Conservation (phyloP, 352 stramenopile species). For the Phytophthora agathidicida region DNA sequence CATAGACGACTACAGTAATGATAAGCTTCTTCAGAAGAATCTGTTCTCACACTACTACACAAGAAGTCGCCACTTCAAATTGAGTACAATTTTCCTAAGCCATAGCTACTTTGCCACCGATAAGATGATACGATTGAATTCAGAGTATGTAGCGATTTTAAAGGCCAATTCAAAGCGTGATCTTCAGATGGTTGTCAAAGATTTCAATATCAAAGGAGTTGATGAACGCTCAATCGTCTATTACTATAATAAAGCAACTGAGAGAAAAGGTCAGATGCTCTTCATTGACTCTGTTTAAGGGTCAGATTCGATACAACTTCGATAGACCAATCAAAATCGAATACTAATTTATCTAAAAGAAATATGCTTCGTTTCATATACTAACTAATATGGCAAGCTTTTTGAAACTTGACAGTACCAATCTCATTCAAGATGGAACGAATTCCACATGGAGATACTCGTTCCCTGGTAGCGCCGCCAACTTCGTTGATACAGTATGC, state of each 20-base stretch:
- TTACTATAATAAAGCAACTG: conserved; percentile 16
- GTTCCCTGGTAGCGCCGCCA: neutral
- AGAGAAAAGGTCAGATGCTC: conserved; percentile 6
- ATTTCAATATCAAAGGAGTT: conserved; percentile 15
- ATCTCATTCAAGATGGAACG: conserved; percentile 3
- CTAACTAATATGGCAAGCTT: conserved; percentile 4
- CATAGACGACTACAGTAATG: conserved; percentile 26
- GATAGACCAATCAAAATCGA: conserved; percentile 1
- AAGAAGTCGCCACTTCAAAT: neutral
- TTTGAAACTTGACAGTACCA: conserved; percentile 10
- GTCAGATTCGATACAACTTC: conserved; percentile 11
- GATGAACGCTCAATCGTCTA: conserved; percentile 14
- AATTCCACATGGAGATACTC: conserved; percentile 2
- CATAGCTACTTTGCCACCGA: conserved; percentile 10
- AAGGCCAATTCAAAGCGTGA: conserved; percentile 15
- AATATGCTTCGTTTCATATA: conserved; percentile 13
- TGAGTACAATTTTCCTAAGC: conserved; percentile 3
- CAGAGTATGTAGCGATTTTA: conserved; percentile 15
- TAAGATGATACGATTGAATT: conserved; percentile 13
- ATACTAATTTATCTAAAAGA: conserved; percentile 4
- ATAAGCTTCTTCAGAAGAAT: conserved; percentile 7
- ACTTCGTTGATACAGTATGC: neutral
- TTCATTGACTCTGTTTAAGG: conserved; percentile 8
- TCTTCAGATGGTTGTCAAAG: conserved; percentile 14
- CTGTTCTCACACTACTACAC: conserved; percentile 3